Evolutionary conservation across 768 basidiomycete species (phyloP), one percentile per base, ranked within the genome.

Genomic region (Amanita rimosa): DNA sequence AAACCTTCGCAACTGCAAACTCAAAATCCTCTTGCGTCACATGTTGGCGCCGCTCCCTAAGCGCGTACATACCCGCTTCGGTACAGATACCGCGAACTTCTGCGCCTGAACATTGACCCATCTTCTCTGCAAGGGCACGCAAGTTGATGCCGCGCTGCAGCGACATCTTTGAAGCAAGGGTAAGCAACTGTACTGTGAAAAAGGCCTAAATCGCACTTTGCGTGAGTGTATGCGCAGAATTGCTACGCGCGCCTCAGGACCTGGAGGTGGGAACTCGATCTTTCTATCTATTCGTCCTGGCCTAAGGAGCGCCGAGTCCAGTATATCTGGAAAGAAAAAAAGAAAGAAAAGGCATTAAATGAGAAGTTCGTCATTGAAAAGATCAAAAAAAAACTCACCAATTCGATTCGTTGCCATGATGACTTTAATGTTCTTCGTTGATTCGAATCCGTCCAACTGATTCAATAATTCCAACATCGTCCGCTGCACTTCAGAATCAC

Each of bases 191-290:
- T 4, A 41, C 19, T 53, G 17, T 38, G 34, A 17, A 31, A 8
- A 9, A 10, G n/a, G 31, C 17, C 39, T 47, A 26, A 64, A 13
- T 37, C 22, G 9, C 16, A 85, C 89, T 76, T 98, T 98, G 55
- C 95, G 78, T 17, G 91, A 95, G 61, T 98, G 95, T 54, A 97
- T 97, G 37, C 93, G 84, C 27, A 98, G 78, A 63, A 98, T 98
- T n/a, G 89, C 86, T 22, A 97, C 87, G 60, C 94, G 85, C 2
- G 49, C 49, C 27, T 97, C 94, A 0, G 95, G 95, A 2, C 91
- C 92, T 24, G 95, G 95, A 26, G 96, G 95, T 13, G 95, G 95
- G 70, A 99, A 97, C 65, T 99, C 95, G 55, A 99, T 99, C 71
- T 97, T 97, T 48, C 75, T 68, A 57, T 98, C 94, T 56, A 98